A percentile compares a stretch with the other conserved stretches of the same genome.
These are phyloP conservation scores for Balamuthia mandrillaris DNA, from an alignment of 208 protist species.

Conservation along the genomic window DNA sequence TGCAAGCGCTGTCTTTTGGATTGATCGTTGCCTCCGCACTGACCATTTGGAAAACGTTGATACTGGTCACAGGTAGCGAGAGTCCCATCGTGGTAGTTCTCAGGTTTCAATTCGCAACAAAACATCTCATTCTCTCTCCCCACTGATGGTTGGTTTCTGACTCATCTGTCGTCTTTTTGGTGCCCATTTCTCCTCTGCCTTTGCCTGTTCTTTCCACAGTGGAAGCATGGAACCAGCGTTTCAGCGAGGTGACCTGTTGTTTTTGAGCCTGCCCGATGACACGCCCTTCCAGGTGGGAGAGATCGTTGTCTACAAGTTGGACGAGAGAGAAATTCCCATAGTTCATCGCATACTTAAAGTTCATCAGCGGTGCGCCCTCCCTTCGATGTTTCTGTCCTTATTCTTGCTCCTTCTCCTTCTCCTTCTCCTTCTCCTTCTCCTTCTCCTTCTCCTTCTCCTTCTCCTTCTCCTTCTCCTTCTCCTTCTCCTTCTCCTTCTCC, in stretches of 20 bases:
- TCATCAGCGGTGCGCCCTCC: constrained; percentile 68
- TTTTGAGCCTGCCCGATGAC: constrained; percentile 76
- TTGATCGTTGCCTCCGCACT: constrained; percentile 78
- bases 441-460: no score
- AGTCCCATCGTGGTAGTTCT: constrained; percentile 94
- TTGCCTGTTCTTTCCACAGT: constrained; percentile 45
- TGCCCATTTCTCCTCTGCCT: neutral
- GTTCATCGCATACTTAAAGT: constrained; percentile 92
- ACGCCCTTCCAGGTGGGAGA: constrained; percentile 83
- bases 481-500: no score
- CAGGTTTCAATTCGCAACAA: constrained; percentile 46
- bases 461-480: no score
- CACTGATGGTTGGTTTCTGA: neutral
- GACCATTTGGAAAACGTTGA: constrained; percentile 86
- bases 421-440: no score
- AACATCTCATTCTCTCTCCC: neutral
- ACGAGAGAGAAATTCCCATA: constrained; percentile 88
- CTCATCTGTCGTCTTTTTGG: neutral
- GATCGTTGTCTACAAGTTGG: constrained; percentile 90
- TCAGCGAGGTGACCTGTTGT: constrained; percentile 89
- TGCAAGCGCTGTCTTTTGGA: constrained; percentile 72
- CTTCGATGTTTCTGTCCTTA: neutral
- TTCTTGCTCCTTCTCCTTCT: no score
- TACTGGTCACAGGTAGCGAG: constrained; percentile 82
- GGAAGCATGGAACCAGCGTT: constrained; percentile 97